Percentiles rank a stretch among this genome's conserved stretches.
phyloP scores from a whole-genome alignment of 192 early-diverging fungal genomes.

The Podila verticillata region DNA sequence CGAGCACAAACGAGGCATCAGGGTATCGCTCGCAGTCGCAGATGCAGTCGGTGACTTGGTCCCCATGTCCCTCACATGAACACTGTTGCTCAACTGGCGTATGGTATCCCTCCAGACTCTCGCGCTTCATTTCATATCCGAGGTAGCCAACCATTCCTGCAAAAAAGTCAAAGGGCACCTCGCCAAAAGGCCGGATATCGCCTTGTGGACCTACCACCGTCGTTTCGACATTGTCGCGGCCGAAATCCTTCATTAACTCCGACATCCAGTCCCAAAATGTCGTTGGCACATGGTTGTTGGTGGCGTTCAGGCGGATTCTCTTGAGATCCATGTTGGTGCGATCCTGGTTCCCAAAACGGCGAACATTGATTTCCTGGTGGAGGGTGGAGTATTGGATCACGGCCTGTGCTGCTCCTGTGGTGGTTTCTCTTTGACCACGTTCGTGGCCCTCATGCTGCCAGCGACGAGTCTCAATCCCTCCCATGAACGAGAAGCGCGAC shows the following conservation, averaged over 20 bases:
- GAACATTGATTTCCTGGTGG: constrained; percentile 31
- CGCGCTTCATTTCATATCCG: constrained; percentile 94
- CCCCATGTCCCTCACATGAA: constrained; percentile 15
- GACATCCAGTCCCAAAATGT: constrained; percentile 81
- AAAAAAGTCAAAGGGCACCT: constrained; percentile 66
- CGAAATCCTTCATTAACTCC: constrained; percentile 35
- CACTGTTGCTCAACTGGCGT: constrained; percentile 54
- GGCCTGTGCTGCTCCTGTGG: constrained; percentile 21
- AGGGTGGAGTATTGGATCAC: constrained; percentile 45
- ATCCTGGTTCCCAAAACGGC: constrained; percentile 7
- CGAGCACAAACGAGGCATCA: constrained; percentile 81
- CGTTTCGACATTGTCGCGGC: constrained; percentile 19
- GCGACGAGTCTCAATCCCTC: constrained; percentile 42
- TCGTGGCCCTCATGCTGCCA: not conserved
- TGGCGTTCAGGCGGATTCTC: constrained; percentile 20
- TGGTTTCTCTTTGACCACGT: not conserved
- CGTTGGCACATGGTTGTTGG: not conserved
- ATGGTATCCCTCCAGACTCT: constrained; percentile 67
- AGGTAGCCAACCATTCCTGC: constrained; percentile 91
- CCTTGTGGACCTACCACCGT: constrained; percentile 24
- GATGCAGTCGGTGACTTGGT: not conserved
- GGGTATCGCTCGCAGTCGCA: constrained; percentile 54
- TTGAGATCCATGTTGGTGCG: constrained; percentile 9
- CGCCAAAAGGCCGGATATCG: constrained; percentile 11
- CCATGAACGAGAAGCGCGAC: constrained; percentile 76